phyloP scores from a whole-genome alignment of 352 stramenopile genomes.

The Phytophthora sp. region DNA sequence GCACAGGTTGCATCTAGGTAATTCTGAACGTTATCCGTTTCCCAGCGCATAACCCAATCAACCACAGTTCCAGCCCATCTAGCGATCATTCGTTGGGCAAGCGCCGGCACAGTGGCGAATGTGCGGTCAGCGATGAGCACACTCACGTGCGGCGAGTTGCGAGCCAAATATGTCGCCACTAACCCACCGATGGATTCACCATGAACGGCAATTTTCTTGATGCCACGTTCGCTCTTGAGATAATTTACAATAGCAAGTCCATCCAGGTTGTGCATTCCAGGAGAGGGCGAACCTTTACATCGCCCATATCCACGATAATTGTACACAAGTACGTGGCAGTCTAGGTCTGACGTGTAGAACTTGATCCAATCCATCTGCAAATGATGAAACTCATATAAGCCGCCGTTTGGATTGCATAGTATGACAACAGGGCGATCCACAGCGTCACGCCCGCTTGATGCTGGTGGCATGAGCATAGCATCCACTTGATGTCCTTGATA shows the following conservation, averaged over 20 bases:
- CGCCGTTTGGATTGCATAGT: conserved; percentile 87
- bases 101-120: conserved; percentile 77
- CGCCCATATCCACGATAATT: conserved; percentile 90
- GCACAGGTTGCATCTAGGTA: conserved; percentile 74
- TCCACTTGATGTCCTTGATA: conserved; percentile 72
- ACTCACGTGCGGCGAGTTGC: conserved; percentile 60
- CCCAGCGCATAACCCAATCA: conserved; percentile 74
- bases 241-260: conserved; percentile 78
- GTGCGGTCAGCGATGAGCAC: conserved; percentile 83
- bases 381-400: conserved; percentile 88
- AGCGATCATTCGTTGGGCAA: conserved; percentile 80
- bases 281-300: conserved; percentile 66
- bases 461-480: conserved; percentile 76
- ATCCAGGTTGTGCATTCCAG: conserved; percentile 67
- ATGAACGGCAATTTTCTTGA: conserved; percentile 76
- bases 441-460: conserved; percentile 34
- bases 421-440: conserved; percentile 60
- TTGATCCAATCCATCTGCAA: conserved; percentile 91
- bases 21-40: conserved; percentile 82
- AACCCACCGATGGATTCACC: conserved; percentile 86
- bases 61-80: conserved; percentile 74
- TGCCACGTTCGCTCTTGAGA: conserved; percentile 52
- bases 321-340: conserved; percentile 84
- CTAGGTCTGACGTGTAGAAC: conserved; percentile 79
- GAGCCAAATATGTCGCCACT: conserved; percentile 73